A percentile compares a stretch with the other conserved stretches of the same genome.
These are phyloP conservation scores for Paraphaeosphaeria sporulosa DNA, from an alignment of 2,329 filamentous ascomycete genomes.

Conservation along the genomic window DNA sequence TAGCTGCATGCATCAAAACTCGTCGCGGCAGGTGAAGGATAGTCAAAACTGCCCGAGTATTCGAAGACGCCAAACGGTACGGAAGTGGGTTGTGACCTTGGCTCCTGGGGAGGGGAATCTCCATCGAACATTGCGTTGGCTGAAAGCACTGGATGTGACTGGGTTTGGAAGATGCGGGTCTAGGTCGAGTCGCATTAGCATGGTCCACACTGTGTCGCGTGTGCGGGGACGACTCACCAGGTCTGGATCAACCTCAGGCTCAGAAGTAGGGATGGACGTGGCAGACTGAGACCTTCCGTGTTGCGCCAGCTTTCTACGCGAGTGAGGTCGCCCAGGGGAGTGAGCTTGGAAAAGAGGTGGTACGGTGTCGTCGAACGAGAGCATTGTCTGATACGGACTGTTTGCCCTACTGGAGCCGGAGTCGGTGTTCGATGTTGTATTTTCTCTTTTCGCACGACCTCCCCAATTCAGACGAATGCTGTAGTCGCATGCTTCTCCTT, in stretches of 20 bases:
- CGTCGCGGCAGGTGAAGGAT: conserved; percentile 28
- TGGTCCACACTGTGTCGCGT: neutral
- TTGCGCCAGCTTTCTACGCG: conserved; percentile 20
- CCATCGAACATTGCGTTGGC: conserved; percentile 24
- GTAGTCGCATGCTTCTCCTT: conserved; percentile 79
- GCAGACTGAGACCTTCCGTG: conserved; percentile 37
- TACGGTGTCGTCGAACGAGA: conserved; percentile 37
- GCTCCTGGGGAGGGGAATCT: conserved; percentile 19
- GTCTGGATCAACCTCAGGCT: conserved; percentile 37
- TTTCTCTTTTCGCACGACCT: conserved; percentile 69
- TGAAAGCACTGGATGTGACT: conserved; percentile 24
- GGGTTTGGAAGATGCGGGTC: conserved; percentile 22
- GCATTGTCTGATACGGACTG: conserved; percentile 40
- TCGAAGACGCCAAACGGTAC: conserved; percentile 24
- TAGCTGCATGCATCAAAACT: conserved; percentile 27
- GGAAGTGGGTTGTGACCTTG: conserved; percentile 18
- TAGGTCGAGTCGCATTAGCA: neutral
- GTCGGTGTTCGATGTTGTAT: conserved; percentile 49
- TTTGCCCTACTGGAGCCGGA: conserved; percentile 36
- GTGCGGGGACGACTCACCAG: conserved; percentile 20
- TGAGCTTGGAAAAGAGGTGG: conserved; percentile 29
- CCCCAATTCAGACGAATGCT: conserved; percentile 84
- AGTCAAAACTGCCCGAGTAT: conserved; percentile 33
- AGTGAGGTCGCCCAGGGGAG: conserved; percentile 24
- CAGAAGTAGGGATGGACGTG: conserved; percentile 29